Percentiles rank a stretch among this genome's conserved stretches.
phyloP scores from a whole-genome alignment of 2,329 filamentous ascomycete genomes.

The Zelopaecilomyces penicillatus region DNA sequence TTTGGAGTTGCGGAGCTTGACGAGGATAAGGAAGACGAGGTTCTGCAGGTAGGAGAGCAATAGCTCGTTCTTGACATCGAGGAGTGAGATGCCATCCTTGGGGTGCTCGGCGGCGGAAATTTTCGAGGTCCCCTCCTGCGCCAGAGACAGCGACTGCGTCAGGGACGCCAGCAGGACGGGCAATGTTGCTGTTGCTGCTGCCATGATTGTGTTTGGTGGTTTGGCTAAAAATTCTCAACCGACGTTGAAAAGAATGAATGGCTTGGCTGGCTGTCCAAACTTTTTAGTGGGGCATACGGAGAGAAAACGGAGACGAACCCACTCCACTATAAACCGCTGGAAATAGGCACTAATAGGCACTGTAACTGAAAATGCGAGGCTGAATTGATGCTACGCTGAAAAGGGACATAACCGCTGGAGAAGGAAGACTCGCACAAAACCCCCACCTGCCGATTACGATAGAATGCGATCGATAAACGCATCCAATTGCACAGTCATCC shows the following conservation, averaged over 20 bases:
- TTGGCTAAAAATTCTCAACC: slow-evolving; percentile 8
- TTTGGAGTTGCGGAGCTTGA: slow-evolving; percentile 61
- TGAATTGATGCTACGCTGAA: too few species aligned
- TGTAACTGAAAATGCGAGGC: too few species aligned
- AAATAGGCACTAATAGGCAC: too few species aligned
- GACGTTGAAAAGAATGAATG: not conserved
- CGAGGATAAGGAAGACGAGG: slow-evolving; percentile 75
- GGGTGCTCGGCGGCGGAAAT: slow-evolving; percentile 59
- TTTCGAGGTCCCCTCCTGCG: slow-evolving; percentile 59
- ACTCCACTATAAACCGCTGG: too few species aligned
- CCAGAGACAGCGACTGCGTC: slow-evolving; percentile 50
- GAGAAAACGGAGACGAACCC: too few species aligned
- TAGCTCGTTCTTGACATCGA: slow-evolving; percentile 96
- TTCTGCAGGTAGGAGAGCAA: slow-evolving; percentile 94
- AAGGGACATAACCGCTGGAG: too few species aligned
- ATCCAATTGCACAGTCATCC: too few species aligned
- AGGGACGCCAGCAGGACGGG: slow-evolving; percentile 45
- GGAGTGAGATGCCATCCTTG: slow-evolving; percentile 80
- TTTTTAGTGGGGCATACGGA: slow-evolving; percentile 1
- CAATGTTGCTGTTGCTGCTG: slow-evolving; percentile 40
- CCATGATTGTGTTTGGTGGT: slow-evolving; percentile 29
- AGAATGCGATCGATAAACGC: too few species aligned
- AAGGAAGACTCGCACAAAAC: too few species aligned
- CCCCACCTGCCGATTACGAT: too few species aligned
- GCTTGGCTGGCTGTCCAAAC: not conserved